Base-by-base conservation (phyloP, 495 filamentous ascomycete species). In the Penicillium coprophilum region DNA sequence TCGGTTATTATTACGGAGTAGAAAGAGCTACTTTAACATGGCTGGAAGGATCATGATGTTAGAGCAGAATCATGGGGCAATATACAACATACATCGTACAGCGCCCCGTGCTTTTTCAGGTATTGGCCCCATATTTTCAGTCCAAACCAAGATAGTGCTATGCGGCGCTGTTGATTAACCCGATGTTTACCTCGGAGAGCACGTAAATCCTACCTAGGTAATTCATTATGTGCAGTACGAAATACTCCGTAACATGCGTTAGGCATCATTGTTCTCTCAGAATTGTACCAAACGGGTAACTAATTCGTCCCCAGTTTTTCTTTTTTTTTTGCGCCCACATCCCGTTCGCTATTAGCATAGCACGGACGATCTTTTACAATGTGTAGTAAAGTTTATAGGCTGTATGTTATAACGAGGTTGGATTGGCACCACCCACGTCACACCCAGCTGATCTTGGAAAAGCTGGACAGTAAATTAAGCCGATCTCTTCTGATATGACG, bases 301-400 rank as follows among this genome's bases (percentile, higher is more conserved):
- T 38, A 38, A 17, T 38, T 17, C 34, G n/a, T n/a, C 13, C 6
- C 34, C 34, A 7, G 1, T 27, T 27, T 27, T 24, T 24, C 5
- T 24, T 24, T 24, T 24, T 38, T 36, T 36, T 38, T 38, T 6
- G 15, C 15, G 34, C 34, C 15, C 6, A 17, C 34, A 7, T 38
- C 34, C 31, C 34, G 40, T 20, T 34, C n/a, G 4, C 15, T 21
- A 32, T 52, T 21, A n/a, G 12, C 31, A 49, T 49, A 5, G 21
- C 30, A 54, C 41, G 39, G 15, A 2, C 8, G 41, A 54, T 54
- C 52, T 54, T 21, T 34, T 49, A 49, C 30, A 23, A 11, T 43
- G 19, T n/a, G n/a, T n/a, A n/a, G n/a, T n/a, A n/a, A n/a, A n/a
- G n/a, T n/a, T n/a, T n/a, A 23, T 43, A 43, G 23, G 10, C 20